Evolutionary conservation across 2,329 filamentous ascomycete genomes (phyloP).

Genomic region (Fusarium irregulare): DNA sequence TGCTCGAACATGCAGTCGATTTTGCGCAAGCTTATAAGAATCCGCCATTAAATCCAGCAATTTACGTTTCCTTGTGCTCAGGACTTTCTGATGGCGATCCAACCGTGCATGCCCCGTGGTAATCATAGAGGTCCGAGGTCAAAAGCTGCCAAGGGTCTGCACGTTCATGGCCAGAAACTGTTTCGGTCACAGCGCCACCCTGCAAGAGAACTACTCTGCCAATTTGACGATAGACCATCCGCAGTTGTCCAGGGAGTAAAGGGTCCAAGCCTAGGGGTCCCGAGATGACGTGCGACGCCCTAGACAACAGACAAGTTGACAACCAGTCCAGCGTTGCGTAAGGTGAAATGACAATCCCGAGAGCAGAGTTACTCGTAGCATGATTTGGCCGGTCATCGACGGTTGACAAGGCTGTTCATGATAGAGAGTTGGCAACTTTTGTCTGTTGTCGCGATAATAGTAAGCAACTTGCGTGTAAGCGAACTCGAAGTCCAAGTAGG

Average conservation of each 20-base stretch:
- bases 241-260: not conserved
- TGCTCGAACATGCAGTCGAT: not conserved
- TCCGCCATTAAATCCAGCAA: not conserved
- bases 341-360: not conserved
- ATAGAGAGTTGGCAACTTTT: not conserved
- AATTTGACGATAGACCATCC: not conserved
- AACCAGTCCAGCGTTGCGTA: not conserved
- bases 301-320: not conserved
- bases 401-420: not conserved
- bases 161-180: slow-evolving; percentile 7
- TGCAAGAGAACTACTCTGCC: not conserved
- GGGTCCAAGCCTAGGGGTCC: not conserved
- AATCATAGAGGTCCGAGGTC: not conserved
- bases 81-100: not conserved
- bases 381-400: not conserved
- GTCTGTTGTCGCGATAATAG: not conserved
- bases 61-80: not conserved
- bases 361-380: not conserved
- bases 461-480: not conserved
- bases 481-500: not conserved
- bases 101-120: not conserved
- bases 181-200: slow-evolving; percentile 3
- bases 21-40: not conserved
- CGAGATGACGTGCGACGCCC: not conserved
- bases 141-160: not conserved